Evolutionary conservation across 2,329 filamentous ascomycete species (phyloP).

Genomic region (Beauveria australis): DNA sequence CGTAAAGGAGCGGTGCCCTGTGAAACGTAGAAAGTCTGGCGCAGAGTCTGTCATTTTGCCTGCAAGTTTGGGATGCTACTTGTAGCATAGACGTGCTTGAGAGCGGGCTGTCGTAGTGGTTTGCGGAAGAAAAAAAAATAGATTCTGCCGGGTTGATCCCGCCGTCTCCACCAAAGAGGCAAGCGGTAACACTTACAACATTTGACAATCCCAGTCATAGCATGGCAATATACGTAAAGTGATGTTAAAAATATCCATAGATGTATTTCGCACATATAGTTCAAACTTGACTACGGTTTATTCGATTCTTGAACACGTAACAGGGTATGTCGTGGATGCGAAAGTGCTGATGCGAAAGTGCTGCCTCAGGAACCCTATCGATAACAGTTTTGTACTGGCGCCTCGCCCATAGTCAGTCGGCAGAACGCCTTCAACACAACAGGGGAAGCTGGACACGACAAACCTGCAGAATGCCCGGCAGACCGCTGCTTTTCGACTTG

Average conservation of each 20-base stretch:
- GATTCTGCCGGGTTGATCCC: conserved; percentile 26
- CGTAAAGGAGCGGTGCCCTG: conserved; percentile 72
- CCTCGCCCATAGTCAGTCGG: not conserved
- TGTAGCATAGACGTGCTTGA: not conserved
- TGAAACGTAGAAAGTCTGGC: conserved; percentile 63
- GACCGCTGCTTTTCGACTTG: conserved; percentile 28
- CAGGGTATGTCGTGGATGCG: conserved; percentile 11
- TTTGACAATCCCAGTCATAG: not conserved
- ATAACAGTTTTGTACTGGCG: conserved; percentile 4
- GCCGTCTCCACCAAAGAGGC: conserved; percentile 6
- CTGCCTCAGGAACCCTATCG: conserved; percentile 3
- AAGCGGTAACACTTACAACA: conserved; percentile 22
- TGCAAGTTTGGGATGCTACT: conserved; percentile 8
- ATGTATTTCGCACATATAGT: not conserved
- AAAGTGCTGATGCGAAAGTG: not conserved
- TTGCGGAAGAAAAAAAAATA: conserved; percentile 23
- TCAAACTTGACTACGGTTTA: not conserved
- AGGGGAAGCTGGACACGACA: conserved; percentile 5
- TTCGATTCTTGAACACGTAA: not conserved
- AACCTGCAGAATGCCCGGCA: conserved; percentile 14
- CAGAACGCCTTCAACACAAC: conserved; percentile 1
- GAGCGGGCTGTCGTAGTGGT: not conserved
- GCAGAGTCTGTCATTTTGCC: conserved; percentile 34
- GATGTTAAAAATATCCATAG: not conserved
- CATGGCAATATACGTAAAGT: not conserved